A percentile compares a stretch with the other conserved stretches of the same genome.
Conservation (phyloP, 2,329 filamentous ascomycete species). For the Fusarium fujikuroi region DNA sequence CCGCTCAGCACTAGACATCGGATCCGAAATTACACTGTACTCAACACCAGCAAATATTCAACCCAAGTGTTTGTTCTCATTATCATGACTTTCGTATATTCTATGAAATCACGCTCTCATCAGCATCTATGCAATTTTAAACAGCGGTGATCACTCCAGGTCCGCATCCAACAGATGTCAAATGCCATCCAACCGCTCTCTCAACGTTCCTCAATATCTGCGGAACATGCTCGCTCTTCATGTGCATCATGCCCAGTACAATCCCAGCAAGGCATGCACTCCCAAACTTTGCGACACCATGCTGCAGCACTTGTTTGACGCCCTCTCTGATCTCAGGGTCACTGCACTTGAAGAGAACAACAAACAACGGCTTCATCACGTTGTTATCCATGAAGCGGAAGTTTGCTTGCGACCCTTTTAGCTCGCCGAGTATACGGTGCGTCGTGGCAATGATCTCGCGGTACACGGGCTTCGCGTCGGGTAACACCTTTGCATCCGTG, state of each 20-base stretch:
- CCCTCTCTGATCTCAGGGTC: slow-evolving; percentile 17
- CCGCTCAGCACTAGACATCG: background rate
- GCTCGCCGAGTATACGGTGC: slow-evolving; percentile 3
- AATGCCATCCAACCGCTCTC: slow-evolving; percentile 35
- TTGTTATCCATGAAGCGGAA: slow-evolving; percentile 28
- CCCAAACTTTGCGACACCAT: slow-evolving; percentile 3
- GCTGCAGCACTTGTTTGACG: slow-evolving; percentile 21
- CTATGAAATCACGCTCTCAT: background rate
- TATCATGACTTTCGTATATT: background rate
- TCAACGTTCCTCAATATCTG: slow-evolving; percentile 35
- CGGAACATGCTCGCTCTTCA: slow-evolving; percentile 14
- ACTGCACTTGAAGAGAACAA: slow-evolving; percentile 37
- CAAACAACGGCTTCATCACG: slow-evolving; percentile 31
- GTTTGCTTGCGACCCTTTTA: background rate
- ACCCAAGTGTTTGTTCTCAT: background rate
- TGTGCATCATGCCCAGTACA: slow-evolving; percentile 31
- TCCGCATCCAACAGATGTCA: slow-evolving; percentile 21
- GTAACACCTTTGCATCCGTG: slow-evolving; percentile 22
- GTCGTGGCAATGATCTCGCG: slow-evolving; percentile 33
- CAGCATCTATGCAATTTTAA: background rate
- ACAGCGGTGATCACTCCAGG: slow-evolving; percentile 9
- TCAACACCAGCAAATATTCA: background rate
- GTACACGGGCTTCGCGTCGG: slow-evolving; percentile 29
- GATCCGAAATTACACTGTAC: background rate
- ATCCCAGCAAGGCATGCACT: slow-evolving; percentile 18